These are phyloP conservation scores for Agastache rugosa DNA, from an alignment of 257 asterid genomes.

Conservation along the genomic window DNA sequence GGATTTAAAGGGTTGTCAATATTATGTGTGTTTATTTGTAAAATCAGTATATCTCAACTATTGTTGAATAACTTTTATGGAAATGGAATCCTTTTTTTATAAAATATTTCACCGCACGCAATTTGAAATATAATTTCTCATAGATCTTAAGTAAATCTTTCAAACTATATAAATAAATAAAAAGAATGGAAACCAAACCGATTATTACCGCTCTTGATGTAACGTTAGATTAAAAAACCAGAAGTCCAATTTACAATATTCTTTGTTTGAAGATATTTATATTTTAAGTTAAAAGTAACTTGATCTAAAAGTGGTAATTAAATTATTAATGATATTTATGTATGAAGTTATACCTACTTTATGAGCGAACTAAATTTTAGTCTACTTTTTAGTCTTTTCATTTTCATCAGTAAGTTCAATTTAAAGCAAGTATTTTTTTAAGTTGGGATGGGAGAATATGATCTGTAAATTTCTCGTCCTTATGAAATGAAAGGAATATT, in stretches of 20 bases:
- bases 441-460: too few species aligned
- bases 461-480: too few species aligned
- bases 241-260: neutral
- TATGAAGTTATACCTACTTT: neutral
- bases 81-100: too few species aligned
- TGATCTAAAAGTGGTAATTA: neutral
- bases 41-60: too few species aligned
- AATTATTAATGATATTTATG: neutral
- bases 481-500: too few species aligned
- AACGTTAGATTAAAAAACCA: neutral
- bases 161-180: too few species aligned
- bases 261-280: neutral
- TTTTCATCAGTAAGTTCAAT: neutral
- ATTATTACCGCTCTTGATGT: neutral
- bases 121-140: too few species aligned
- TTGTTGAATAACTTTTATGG: too few species aligned
- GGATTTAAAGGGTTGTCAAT: too few species aligned
- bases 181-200: neutral
- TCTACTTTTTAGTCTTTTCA: neutral
- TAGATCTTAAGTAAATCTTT: too few species aligned
- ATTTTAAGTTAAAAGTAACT: neutral
- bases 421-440: neutral
- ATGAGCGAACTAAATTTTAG: neutral
- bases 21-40: too few species aligned
- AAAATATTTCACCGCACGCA: too few species aligned